A percentile compares a stretch with the other conserved stretches of the same genome.
Evolutionary conservation across 805 yeast species (phyloP).

Genomic region (Osmozyma mogii): DNA sequence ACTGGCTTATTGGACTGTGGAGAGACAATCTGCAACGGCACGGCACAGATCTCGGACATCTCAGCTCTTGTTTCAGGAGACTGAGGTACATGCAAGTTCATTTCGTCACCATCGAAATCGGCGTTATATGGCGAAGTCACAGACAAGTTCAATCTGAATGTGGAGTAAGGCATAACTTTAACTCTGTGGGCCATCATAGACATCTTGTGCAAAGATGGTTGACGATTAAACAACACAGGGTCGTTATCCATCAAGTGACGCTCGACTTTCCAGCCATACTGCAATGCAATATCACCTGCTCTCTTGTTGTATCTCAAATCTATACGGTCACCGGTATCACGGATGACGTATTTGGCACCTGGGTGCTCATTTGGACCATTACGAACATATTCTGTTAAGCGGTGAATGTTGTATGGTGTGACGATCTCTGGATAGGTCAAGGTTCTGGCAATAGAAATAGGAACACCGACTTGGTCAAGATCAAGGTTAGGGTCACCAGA

Average conservation of each 20-base stretch:
- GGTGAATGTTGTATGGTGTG: slow-evolving; percentile 94
- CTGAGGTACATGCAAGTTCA: slow-evolving; percentile 99
- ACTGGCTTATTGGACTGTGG: slow-evolving; percentile 99
- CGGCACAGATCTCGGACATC: slow-evolving; percentile 89
- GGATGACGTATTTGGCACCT: slow-evolving; percentile 96
- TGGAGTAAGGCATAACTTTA: slow-evolving; percentile 96
- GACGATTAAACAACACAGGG: slow-evolving; percentile 97
- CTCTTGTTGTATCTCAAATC: slow-evolving; percentile 95
- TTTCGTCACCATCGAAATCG: slow-evolving; percentile 99
- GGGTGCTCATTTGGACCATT: slow-evolving; percentile 99
- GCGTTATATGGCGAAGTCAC: slow-evolving; percentile 99
- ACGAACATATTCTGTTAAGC: slow-evolving; percentile 84
- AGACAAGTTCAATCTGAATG: slow-evolving; percentile 91
- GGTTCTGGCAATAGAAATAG: slow-evolving; percentile 92
- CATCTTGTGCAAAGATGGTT: slow-evolving; percentile 98
- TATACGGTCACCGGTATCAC: slow-evolving; percentile 98
- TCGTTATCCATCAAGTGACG: slow-evolving; percentile 97
- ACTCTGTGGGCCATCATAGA: slow-evolving; percentile 99
- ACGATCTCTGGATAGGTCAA: slow-evolving; percentile 95
- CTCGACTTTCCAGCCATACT: slow-evolving; percentile 98
- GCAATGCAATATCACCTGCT: slow-evolving; percentile 96
- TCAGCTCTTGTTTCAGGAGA: slow-evolving; percentile 98
- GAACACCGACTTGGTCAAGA: slow-evolving; percentile 98
- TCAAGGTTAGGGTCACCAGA: slow-evolving; percentile 98
- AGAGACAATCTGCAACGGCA: slow-evolving; percentile 94